Conservation (phyloP, 2,329 filamentous ascomycete genomes). For the Aspergillus sp. region DNA sequence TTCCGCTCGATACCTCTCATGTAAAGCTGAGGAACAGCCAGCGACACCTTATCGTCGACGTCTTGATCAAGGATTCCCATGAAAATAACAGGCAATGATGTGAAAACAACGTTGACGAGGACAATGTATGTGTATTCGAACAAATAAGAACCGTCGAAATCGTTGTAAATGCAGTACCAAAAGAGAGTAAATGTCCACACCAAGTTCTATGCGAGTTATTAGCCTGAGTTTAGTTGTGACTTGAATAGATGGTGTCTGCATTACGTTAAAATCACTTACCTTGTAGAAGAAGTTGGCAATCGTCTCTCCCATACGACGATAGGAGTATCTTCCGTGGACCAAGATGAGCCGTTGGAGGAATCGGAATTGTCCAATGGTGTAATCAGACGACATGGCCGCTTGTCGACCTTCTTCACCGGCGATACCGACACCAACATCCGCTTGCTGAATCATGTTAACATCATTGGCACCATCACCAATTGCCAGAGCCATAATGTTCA, state of each 20-base stretch:
- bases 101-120: slow-evolving; percentile 95
- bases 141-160: slow-evolving; percentile 94
- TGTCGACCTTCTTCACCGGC: slow-evolving; percentile 89
- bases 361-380: slow-evolving; percentile 90
- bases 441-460: slow-evolving; percentile 97
- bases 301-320: slow-evolving; percentile 84
- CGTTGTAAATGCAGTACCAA: slow-evolving; percentile 95
- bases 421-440: slow-evolving; percentile 94
- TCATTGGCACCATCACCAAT: slow-evolving; percentile 95
- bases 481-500: slow-evolving; percentile 94
- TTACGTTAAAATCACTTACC: slow-evolving; percentile 40
- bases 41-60: slow-evolving; percentile 87
- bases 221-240: slow-evolving; percentile 1
- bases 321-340: slow-evolving; percentile 95
- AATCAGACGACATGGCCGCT: slow-evolving; percentile 94
- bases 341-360: slow-evolving; percentile 82
- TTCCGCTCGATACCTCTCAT: slow-evolving; percentile 90
- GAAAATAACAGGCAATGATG: slow-evolving; percentile 90
- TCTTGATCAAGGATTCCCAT: slow-evolving; percentile 98
- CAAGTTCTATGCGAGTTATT: slow-evolving; percentile 65
- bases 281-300: slow-evolving; percentile 99
- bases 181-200: slow-evolving; percentile 96
- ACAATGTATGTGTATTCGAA: slow-evolving; percentile 98
- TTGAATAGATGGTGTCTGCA: background rate
- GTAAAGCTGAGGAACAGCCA: slow-evolving; percentile 94